phyloP scores from a whole-genome alignment of 2,329 filamentous ascomycete species.

The Rutstroemia sp. region DNA sequence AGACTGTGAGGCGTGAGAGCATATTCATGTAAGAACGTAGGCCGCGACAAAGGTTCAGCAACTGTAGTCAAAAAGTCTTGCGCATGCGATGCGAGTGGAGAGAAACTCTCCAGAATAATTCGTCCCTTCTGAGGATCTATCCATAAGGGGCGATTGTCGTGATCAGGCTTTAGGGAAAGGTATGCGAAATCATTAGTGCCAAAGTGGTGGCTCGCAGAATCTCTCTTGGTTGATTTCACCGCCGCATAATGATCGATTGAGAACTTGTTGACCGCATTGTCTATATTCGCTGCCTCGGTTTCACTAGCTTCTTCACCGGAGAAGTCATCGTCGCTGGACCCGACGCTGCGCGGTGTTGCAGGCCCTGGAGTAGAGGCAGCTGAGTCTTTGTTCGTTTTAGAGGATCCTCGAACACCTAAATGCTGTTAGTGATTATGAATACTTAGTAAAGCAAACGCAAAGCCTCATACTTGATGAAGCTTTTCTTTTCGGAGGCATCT shows the following conservation, averaged over 20 bases:
- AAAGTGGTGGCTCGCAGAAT: constrained; percentile 30
- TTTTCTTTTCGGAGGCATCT: constrained; percentile 68
- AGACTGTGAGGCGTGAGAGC: constrained; percentile 84
- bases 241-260: constrained; percentile 31
- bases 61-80: constrained; percentile 96
- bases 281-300: constrained; percentile 44
- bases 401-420: constrained; percentile 37
- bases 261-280: constrained; percentile 54
- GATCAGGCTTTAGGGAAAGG: constrained; percentile 77
- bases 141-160: constrained; percentile 85
- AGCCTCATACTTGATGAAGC: constrained; percentile 43
- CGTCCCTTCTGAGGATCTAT: constrained; percentile 81
- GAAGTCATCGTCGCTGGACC: constrained; percentile 42
- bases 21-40: constrained; percentile 90
- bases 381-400: constrained; percentile 51
- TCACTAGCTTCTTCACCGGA: constrained; percentile 37
- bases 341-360: constrained; percentile 51
- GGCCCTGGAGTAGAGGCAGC: constrained; percentile 53
- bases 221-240: constrained; percentile 15
- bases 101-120: constrained; percentile 93
- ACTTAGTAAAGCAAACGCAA: constrained; percentile 18
- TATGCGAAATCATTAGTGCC: constrained; percentile 62
- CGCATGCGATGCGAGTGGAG: constrained; percentile 74
- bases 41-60: constrained; percentile 84
- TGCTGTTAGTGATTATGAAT: constrained; percentile 29